A percentile compares a stretch with the other conserved stretches of the same genome.
These are phyloP conservation scores for Fomitopsis palustris DNA, from an alignment of 1,284 basidiomycete genomes.

Conservation along the genomic window DNA sequence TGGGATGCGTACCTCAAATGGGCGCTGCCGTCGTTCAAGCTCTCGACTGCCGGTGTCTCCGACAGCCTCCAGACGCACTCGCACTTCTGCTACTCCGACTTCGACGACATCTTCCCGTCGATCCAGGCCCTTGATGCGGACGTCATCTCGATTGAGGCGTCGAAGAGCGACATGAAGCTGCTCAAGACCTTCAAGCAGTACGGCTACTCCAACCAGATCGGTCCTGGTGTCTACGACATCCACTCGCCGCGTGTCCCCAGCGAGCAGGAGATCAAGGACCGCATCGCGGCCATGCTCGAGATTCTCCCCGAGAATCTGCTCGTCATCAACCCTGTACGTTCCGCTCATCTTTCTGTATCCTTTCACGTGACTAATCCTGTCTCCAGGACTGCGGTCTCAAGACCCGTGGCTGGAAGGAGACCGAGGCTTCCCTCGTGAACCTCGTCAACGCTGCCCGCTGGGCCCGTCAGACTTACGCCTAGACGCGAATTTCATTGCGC, in stretches of 20 bases:
- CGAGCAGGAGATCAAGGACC: constrained; percentile 93
- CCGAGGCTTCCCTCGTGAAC: constrained; percentile 85
- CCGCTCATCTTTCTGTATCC: constrained; percentile 4
- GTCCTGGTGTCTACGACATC: constrained; percentile 98
- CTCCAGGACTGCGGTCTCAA: constrained; percentile 79
- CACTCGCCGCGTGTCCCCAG: constrained; percentile 98
- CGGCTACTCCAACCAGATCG: constrained; percentile 97
- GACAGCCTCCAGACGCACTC: constrained; percentile 95
- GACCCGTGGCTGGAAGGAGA: constrained; percentile 97
- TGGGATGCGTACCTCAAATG: constrained; percentile 95
- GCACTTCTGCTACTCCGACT: constrained; percentile 97
- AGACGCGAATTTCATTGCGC: constrained; percentile 56
- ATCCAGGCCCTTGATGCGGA: constrained; percentile 98
- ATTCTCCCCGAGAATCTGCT: constrained; percentile 79
- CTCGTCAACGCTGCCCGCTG: constrained; percentile 88
- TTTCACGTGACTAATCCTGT: constrained; percentile 9
- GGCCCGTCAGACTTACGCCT: constrained; percentile 82
- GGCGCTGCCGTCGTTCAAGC: constrained; percentile 98
- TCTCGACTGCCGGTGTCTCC: constrained; percentile 90
- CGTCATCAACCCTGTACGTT: constrained; percentile 91
- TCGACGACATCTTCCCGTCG: constrained; percentile 97
- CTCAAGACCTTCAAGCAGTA: constrained; percentile 94
- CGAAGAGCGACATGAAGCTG: constrained; percentile 97
- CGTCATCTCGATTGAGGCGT: constrained; percentile 99
- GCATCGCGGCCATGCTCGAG: constrained; percentile 81